Evolutionary conservation across 163 green algal genomes (phyloP), one percentile per base, ranked within the genome.

Genomic region (Scenedesmus sp.): DNA sequence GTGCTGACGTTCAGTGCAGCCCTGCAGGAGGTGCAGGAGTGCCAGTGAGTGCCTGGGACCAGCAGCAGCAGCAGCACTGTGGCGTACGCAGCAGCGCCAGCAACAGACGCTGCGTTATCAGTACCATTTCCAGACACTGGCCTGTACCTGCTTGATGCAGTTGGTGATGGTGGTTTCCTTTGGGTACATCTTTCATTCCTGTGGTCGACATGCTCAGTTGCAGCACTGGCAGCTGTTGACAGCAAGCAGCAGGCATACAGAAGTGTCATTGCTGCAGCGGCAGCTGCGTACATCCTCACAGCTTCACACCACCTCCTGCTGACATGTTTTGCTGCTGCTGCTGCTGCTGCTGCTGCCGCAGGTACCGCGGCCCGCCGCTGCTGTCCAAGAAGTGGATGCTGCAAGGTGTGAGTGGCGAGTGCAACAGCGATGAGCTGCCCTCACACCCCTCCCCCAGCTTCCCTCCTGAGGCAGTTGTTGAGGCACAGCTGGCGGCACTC

Each of bases 371-470:
- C 10, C 89, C 89, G 8, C 89, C 89, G 56, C 67, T 93, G 90
- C 18, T 93, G 59, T 82, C 54, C 15, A 86, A 87, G 70, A 85
- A 86, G 66, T 93, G 90, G 90, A 93, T 93, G 90, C 84, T 93
- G 12, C n/a, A 66, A 9, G 76, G 56, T 26, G 90, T 93, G 52
- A 64, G 15, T 26, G 90, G 90, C 16, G 90, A 93, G 67, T 87
- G 83, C 90, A 90, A 70, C 90, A 90, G 82, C 76, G 84, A 89
- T 15, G 90, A 89, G 89, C 82, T 90, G 73, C 83, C 90, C 3
- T 67, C 83, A 0, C 90, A 90, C 54, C 90, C 90, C 46, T 90
- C 83, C 18, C 90, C 90, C 18, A 87, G 82, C 67, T 90, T 90
- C 81, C 70, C 90, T 8, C 90, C 90, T 56, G 90, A 93, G 23